Base-by-base conservation (phyloP, 371 early-diverging fungal genomes). In the Circinella minor region DNA sequence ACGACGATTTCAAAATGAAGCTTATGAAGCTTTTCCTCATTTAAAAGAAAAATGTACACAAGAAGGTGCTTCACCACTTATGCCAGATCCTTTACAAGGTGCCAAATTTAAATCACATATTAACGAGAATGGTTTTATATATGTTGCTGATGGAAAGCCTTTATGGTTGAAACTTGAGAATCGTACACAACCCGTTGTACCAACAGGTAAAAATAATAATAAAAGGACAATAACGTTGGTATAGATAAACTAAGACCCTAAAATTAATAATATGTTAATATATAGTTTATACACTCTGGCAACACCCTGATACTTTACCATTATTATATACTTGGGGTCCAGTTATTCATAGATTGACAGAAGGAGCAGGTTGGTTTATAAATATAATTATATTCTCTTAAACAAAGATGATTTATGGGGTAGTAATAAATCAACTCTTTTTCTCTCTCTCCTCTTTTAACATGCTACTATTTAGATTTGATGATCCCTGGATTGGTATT, bases 281-380 rank as follows among this genome's bases (percentile, higher is more conserved):
- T 55, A 55, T 17, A 75, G 90, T 92, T 0, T 91, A 92, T 64
- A 90, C 86, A 9, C 75, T 88, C 68, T 91, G 92, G 92, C 76
- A 78, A 69, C 84, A 87, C 71, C 89, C 90, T 0, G 68, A 43
- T 10, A 73, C 88, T 68, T 68, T 92, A 34, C 92, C 92, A 10
- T 80, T 78, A 8, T 63, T 92, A 6, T 87, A 86, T 63, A 91
- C 91, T 4, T 84, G 86, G 83, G 76, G 81, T 36, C 82, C 85
- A 43, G 92, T 90, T 1, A 74, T 91, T 36, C 76, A 83, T 14
- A 89, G 88, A 65, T 76, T 91, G 37, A 84, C 86, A 13, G 86
- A 87, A 49, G 92, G 92, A 1, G 92, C 92, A 43, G 85, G 85
- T 81, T 27, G 27, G 27, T 27, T 27, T 27, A 27, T 27, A 2